Base-by-base conservation (phyloP, 2,329 filamentous ascomycete species). In the Fusarium zealandicum region DNA sequence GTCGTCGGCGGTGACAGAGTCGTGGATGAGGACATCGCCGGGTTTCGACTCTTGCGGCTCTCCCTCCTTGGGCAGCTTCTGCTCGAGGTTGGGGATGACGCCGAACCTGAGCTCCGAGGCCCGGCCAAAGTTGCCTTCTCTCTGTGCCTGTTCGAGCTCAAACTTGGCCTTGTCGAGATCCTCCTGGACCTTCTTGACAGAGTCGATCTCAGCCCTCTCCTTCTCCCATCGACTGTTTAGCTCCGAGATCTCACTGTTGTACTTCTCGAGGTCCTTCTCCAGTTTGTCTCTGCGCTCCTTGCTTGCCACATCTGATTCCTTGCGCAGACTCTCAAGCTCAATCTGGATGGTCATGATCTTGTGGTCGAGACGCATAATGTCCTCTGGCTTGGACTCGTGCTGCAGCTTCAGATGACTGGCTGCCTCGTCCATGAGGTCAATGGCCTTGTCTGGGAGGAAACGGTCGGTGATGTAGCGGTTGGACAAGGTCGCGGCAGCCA, bases 271-370 rank as follows among this genome's bases (percentile, higher is more conserved):
- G 7, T 89, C 88, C 46, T 83, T 79, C 71, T 98, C 89, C 1
- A 98, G 82, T 69, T 93, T 93, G 67, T 96, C 90, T 17, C 92
- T 83, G 14, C 95, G 86, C 73, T 98, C 95, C 64, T 87, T 88
- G 70, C 92, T 96, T 14, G 90, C 88, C 41, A 96, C 82, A 64
- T 99, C 95, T 10, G 88, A 96, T 73, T 99, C 95, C 68, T 98
- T 98, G 43, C 93, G 85, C 35, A 99, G 76, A 57, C 92, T 97
- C 71, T 98, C 95, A 1, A 98, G 81, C 72, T 99, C 93, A 59
- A 99, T 98, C 70, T 97, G 93, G 12, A 98, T 92, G 0, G 93
- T 98, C 85, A 97, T 96, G 55, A 98, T 96, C 68, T 93, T 91
- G 57, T 96, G 90, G 68, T 98, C 93, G 2, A 98, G 84, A 43